A percentile compares a stretch with the other conserved stretches of the same genome.
These are phyloP conservation scores for Ambrosia trifida DNA, from an alignment of 129 eudicot genomes.

Conservation along the genomic window DNA sequence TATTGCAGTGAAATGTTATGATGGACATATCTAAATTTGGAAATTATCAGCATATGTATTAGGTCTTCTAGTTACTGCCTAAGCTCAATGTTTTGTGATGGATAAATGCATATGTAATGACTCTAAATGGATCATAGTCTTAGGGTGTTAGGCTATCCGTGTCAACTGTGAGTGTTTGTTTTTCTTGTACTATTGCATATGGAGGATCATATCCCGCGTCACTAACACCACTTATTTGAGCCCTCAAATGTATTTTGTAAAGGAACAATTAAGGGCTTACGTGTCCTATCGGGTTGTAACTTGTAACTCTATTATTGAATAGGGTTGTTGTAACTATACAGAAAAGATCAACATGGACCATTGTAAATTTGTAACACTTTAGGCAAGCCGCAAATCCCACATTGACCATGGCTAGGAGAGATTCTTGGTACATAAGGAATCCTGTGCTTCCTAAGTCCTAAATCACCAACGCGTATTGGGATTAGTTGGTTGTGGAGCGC, in stretches of 20 bases:
- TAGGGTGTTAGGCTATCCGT: constrained; percentile 20
- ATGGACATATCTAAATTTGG: constrained; percentile 4
- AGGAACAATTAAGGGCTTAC: constrained; percentile 17
- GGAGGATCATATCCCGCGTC: background rate
- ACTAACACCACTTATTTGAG: background rate
- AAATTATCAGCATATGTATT: constrained; percentile 7
- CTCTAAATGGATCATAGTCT: background rate
- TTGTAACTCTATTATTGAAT: constrained; percentile 18
- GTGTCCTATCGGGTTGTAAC: background rate
- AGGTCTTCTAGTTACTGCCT: constrained; percentile 3
- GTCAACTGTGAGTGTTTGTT: constrained; percentile 1
- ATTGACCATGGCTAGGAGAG: too few species aligned
- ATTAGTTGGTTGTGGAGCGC: too few species aligned
- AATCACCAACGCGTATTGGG: too few species aligned
- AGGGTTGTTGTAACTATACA: background rate
- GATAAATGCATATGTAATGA: constrained; percentile 6
- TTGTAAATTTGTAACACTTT: too few species aligned
- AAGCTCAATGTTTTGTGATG: constrained; percentile 7
- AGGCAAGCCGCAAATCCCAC: too few species aligned
- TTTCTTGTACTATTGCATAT: constrained; percentile 8
- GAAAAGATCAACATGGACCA: too few species aligned
- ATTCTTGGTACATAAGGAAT: too few species aligned
- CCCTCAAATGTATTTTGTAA: background rate
- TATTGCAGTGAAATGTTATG: background rate
- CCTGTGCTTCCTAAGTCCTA: too few species aligned